These are phyloP conservation scores for Paramyrothecium sp. DNA, from an alignment of 2,329 filamentous ascomycete genomes.

Conservation along the genomic window DNA sequence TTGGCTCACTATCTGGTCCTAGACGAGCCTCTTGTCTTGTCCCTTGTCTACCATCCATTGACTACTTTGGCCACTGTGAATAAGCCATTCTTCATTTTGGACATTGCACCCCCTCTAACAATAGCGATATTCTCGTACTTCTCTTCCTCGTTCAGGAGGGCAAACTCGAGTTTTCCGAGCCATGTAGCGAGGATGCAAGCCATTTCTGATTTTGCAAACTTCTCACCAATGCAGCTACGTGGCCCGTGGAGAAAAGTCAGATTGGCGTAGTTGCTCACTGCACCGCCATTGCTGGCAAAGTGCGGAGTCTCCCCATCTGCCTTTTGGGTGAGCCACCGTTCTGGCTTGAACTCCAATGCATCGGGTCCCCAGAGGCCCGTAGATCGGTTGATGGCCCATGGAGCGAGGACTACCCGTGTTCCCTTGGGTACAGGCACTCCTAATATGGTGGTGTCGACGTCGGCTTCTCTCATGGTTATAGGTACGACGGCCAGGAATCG, in stretches of 20 bases:
- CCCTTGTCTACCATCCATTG: no score
- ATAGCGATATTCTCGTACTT: no score
- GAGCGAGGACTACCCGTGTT: conserved; percentile 29
- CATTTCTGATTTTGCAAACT: no score
- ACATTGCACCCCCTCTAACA: no score
- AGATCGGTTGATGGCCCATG: conserved; percentile 27
- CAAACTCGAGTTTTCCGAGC: no score
- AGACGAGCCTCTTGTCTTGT: no score
- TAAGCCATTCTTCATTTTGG: no score
- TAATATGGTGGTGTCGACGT: conserved; percentile 27
- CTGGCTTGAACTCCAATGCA: conserved; percentile 32
- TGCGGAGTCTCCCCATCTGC: no score
- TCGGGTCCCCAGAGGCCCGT: conserved; percentile 32
- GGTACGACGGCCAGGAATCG: conserved; percentile 37
- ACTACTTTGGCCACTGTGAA: no score
- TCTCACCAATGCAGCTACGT: conserved; percentile 24
- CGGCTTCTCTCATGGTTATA: conserved; percentile 27
- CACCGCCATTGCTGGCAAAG: conserved; percentile 56
- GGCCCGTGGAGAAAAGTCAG: conserved; percentile 71
- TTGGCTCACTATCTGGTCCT: no score
- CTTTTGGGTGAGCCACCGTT: conserved; percentile 34
- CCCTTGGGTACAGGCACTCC: conserved; percentile 32
- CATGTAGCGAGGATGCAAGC: no score
- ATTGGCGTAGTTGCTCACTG: conserved; percentile 66
- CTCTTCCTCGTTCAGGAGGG: no score